phyloP scores from a whole-genome alignment of 441 rosid species.

The Croton laevigatus region DNA sequence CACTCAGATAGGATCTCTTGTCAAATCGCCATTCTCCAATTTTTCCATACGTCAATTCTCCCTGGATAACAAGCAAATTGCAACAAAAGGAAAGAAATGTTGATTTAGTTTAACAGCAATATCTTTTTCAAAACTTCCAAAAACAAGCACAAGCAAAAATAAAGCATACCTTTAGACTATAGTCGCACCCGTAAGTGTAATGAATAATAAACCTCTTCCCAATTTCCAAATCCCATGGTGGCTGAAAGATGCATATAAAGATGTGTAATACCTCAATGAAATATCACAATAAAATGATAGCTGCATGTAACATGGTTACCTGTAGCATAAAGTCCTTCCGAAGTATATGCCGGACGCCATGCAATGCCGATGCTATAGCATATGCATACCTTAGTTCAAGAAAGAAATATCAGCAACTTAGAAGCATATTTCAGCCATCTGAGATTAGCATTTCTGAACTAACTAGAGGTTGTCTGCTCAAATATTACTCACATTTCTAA shows the following conservation, averaged over 20 bases:
- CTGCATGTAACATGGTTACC: conserved; percentile 32
- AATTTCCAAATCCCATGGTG: conserved; percentile 66
- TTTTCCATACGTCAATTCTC: conserved; percentile 59
- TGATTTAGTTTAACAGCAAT: neutral
- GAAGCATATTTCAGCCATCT: conserved; percentile 11
- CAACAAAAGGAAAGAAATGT: neutral
- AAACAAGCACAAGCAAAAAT: conserved; percentile 1
- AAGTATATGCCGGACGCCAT: conserved; percentile 62
- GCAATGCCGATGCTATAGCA: conserved; percentile 78
- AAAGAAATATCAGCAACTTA: conserved; percentile 12
- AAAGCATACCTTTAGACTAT: conserved; percentile 44
- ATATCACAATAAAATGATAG: conserved; percentile 9
- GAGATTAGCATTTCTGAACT: conserved; percentile 8
- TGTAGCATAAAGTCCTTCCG: conserved; percentile 70
- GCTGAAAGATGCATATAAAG: conserved; percentile 40
- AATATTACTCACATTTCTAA: conserved; percentile 64
- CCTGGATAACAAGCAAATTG: conserved; percentile 35
- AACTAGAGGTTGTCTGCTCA: conserved; percentile 7
- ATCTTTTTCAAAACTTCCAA: neutral
- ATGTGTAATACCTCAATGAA: conserved; percentile 7
- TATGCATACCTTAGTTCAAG: conserved; percentile 63
- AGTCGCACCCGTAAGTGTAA: conserved; percentile 81
- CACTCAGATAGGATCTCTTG: conserved; percentile 61
- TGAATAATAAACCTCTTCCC: conserved; percentile 69
- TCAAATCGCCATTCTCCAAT: conserved; percentile 81